phyloP scores from a whole-genome alignment of 306 rosid genomes.

The Vigna trinervia region DNA sequence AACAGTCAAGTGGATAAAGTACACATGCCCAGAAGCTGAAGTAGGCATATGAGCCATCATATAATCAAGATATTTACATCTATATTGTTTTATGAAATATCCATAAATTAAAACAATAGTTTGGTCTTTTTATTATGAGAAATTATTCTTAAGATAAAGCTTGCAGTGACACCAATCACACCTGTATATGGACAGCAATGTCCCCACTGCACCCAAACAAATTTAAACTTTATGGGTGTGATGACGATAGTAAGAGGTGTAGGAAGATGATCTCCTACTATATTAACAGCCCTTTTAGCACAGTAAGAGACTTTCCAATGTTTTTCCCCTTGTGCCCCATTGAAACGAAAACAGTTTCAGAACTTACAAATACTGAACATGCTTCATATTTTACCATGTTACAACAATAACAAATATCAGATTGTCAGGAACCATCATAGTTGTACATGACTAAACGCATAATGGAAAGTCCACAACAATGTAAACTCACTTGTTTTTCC shows the following conservation, averaged over 20 bases:
- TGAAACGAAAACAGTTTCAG: neutral
- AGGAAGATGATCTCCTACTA: neutral
- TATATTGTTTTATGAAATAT: neutral
- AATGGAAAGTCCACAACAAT: conserved; percentile 37
- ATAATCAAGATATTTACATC: neutral
- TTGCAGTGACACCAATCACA: neutral
- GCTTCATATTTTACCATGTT: neutral
- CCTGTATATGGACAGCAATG: neutral
- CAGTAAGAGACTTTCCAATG: neutral
- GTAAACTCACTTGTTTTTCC: conserved; percentile 83
- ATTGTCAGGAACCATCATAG: neutral
- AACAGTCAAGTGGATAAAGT: neutral
- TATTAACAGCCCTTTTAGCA: conserved; percentile 1
- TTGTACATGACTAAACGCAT: conserved; percentile 11
- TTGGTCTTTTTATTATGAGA: neutral
- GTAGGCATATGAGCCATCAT: neutral
- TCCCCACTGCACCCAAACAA: neutral
- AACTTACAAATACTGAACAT: conserved; percentile 10
- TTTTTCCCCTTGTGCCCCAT: conserved; percentile 5
- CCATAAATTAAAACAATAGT: neutral
- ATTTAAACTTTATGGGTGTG: neutral
- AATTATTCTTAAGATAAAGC: neutral
- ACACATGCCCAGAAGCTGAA: neutral
- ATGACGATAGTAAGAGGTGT: neutral
- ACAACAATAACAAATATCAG: neutral